Conservation (phyloP, 306 rosid species). For the Cucumis hystrix region DNA sequence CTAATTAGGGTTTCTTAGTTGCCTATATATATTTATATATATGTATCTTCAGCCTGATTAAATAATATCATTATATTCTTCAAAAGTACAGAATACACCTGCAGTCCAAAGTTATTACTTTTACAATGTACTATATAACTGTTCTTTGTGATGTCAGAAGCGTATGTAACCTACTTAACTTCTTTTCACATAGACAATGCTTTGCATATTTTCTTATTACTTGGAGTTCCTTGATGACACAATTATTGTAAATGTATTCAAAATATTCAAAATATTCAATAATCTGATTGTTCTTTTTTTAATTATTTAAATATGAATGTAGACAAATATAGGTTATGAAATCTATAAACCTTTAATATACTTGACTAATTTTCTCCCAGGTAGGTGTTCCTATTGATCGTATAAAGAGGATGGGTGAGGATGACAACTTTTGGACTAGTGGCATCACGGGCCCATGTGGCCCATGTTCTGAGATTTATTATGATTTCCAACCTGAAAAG, state of each 20-base stretch:
- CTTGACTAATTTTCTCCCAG: slow-evolving; percentile 24
- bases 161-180: not conserved
- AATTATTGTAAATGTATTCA: not conserved
- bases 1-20: too few species aligned
- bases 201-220: not conserved
- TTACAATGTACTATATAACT: not conserved
- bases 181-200: not conserved
- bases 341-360: not conserved
- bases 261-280: not conserved
- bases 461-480: slow-evolving; percentile 93
- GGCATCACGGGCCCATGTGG: slow-evolving; percentile 95
- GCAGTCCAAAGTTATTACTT: not conserved
- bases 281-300: not conserved
- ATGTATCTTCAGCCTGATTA: too few species aligned
- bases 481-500: slow-evolving; percentile 81
- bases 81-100: too few species aligned
- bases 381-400: slow-evolving; percentile 70
- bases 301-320: not conserved
- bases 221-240: not conserved
- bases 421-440: slow-evolving; percentile 92
- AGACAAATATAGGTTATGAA: not conserved
- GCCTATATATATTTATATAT: too few species aligned
- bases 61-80: too few species aligned
- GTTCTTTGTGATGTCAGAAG: not conserved
- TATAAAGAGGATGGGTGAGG: slow-evolving; percentile 82